A percentile compares a stretch with the other conserved stretches of the same genome.
Conservation (phyloP, 2,329 filamentous ascomycete species). For the Fusarium bactridioides region DNA sequence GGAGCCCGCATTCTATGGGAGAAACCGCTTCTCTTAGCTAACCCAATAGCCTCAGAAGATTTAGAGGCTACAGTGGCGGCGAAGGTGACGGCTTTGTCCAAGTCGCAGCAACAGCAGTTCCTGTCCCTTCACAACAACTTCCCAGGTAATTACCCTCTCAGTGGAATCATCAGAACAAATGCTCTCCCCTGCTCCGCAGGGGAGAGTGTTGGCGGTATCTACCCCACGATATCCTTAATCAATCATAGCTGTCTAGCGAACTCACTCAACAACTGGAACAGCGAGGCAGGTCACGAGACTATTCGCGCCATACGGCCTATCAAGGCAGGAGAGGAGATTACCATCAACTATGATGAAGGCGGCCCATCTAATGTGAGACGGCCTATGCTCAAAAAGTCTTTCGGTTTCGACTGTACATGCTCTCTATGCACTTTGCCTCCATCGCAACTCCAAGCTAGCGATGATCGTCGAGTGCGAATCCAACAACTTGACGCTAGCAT, state of each 20-base stretch:
- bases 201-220: neutral
- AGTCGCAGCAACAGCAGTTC: neutral
- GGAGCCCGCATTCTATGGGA: neutral
- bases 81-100: neutral
- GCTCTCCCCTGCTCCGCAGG: neutral
- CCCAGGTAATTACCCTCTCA: neutral
- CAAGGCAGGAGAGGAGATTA: neutral
- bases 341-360: neutral
- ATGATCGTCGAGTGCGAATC: neutral
- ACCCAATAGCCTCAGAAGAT: rapidly evolving
- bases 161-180: neutral
- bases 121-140: neutral
- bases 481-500: neutral
- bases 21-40: neutral
- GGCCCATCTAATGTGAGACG: neutral
- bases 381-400: neutral
- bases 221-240: neutral
- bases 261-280: neutral
- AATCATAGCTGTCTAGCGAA: neutral
- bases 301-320: neutral
- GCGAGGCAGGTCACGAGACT: neutral
- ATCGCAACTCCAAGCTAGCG: neutral
- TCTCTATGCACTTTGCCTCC: neutral
- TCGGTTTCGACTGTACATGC: neutral
- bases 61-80: neutral